These are phyloP conservation scores for Exophiala aquamarina DNA, from an alignment of 2,329 filamentous ascomycete species.

Conservation along the genomic window DNA sequence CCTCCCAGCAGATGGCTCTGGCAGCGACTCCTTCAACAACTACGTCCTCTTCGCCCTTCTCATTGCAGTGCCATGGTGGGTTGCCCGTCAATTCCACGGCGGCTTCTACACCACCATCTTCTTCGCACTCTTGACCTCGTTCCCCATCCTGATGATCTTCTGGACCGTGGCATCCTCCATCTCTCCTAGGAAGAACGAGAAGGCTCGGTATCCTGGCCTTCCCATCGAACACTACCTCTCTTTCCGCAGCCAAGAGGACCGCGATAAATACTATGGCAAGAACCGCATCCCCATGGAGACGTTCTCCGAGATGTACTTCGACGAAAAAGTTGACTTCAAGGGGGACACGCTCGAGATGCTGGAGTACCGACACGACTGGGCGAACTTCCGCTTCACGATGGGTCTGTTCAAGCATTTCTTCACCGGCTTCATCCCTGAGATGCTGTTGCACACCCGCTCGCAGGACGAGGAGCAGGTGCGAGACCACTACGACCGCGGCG, in stretches of 20 bases:
- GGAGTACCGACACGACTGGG: constrained; percentile 97
- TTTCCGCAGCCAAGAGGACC: constrained; percentile 48
- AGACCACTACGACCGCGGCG: constrained; percentile 88
- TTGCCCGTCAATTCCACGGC: constrained; percentile 80
- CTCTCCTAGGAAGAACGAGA: constrained; percentile 88
- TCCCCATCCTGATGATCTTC: constrained; percentile 78
- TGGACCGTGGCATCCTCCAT: constrained; percentile 79
- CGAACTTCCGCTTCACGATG: constrained; percentile 86
- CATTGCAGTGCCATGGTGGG: constrained; percentile 70
- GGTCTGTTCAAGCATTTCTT: constrained; percentile 86
- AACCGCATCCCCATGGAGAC: constrained; percentile 73
- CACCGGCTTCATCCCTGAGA: constrained; percentile 81
- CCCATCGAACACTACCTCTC: constrained; percentile 81
- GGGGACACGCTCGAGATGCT: constrained; percentile 84
- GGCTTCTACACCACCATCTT: constrained; percentile 86
- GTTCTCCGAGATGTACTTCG: constrained; percentile 98
- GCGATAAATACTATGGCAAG: constrained; percentile 48
- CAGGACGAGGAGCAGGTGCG: constrained; percentile 98
- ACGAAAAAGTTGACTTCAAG: constrained; percentile 92
- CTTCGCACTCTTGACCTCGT: constrained; percentile 73
- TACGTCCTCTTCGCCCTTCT: constrained; percentile 70
- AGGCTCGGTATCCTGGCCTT: constrained; percentile 80
- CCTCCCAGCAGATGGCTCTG: constrained; percentile 83
- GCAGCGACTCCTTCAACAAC: constrained; percentile 86
- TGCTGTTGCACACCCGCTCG: constrained; percentile 87